phyloP scores from a whole-genome alignment of 108 stramenopile species.

The Asterionellopsis glacialis region DNA sequence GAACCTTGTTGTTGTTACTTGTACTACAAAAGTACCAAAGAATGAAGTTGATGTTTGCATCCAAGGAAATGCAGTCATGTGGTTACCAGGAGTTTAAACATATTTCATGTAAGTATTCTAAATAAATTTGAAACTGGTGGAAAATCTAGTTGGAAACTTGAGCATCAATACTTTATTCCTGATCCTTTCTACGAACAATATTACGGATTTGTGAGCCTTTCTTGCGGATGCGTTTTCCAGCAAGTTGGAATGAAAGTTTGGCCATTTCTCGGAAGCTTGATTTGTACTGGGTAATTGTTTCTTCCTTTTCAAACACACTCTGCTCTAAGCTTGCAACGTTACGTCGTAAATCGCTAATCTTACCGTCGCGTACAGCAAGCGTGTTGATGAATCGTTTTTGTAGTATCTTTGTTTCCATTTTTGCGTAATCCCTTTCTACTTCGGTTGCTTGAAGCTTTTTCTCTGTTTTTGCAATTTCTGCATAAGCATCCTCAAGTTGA shows the following conservation, averaged over 20 bases:
- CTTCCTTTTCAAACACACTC: conserved; percentile 15
- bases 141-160: no score
- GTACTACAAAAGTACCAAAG: conserved; percentile 42
- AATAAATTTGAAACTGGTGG: no score
- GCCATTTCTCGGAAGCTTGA: conserved; percentile 30
- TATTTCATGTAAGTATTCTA: no score
- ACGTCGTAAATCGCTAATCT: conserved; percentile 15
- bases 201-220: no score
- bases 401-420: conserved; percentile 7
- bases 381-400: conserved; percentile 19
- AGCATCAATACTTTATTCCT: no score
- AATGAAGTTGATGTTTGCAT: conserved; percentile 7
- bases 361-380: conserved; percentile 19
- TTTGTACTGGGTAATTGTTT: conserved; percentile 26
- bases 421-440: conserved; percentile 11
- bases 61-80: conserved; percentile 5
- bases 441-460: conserved; percentile 8
- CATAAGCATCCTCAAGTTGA: background rate
- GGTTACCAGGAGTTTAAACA: background rate
- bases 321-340: conserved; percentile 19
- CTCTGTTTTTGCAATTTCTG: background rate
- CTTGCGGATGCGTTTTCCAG: conserved; percentile 3
- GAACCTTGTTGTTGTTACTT: conserved; percentile 48
- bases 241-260: conserved; percentile 2
- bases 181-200: no score